phyloP scores from a whole-genome alignment of 495 filamentous ascomycete species.

The Podospora tetraspora region DNA sequence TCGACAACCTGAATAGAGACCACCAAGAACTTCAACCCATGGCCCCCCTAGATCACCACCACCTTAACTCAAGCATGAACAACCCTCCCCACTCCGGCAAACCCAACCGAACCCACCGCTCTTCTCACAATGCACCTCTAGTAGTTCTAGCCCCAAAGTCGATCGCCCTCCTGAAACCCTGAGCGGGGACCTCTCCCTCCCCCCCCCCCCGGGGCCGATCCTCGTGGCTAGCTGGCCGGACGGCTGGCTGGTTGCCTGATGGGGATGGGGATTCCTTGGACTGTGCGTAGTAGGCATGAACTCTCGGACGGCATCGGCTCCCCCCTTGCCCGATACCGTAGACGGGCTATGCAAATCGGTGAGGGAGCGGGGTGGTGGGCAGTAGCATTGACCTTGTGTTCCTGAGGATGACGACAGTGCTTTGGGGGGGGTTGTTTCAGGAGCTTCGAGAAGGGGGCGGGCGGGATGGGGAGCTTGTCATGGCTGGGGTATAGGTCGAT shows the following conservation, averaged over 20 bases:
- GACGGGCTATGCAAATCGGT: background rate
- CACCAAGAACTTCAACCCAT: too few species aligned
- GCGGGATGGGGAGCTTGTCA: too few species aligned
- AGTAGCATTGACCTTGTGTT: background rate
- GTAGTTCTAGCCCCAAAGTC: background rate
- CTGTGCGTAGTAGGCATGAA: background rate
- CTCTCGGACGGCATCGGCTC: background rate
- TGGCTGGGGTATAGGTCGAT: too few species aligned
- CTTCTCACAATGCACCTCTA: background rate
- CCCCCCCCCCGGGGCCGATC: background rate
- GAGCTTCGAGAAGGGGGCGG: background rate
- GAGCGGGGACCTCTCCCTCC: background rate
- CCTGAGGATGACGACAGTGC: background rate
- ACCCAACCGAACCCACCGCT: background rate
- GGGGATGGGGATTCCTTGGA: background rate
- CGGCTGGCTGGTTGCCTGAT: background rate
- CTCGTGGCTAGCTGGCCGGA: background rate
- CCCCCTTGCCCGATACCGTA: background rate
- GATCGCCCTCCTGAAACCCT: background rate
- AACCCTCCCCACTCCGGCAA: background rate
- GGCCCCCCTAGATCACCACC: background rate
- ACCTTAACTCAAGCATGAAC: background rate
- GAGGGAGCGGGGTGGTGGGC: background rate
- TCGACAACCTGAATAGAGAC: too few species aligned
- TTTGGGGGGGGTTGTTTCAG: background rate